phyloP scores from a whole-genome alignment of 306 rosid species.

The Prunus dulcis region DNA sequence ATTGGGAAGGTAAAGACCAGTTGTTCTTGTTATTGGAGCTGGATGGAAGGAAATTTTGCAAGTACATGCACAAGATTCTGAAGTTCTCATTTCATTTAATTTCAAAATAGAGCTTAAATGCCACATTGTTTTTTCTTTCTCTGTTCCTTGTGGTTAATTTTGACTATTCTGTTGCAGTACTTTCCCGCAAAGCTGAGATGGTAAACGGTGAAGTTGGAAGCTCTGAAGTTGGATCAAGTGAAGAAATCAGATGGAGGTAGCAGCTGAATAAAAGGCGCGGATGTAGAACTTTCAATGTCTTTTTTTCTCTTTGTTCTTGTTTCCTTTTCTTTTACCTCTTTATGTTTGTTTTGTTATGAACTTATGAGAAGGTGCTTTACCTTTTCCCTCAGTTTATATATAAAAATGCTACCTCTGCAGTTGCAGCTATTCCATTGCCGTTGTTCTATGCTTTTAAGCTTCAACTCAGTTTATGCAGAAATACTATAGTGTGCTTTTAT shows the following conservation, averaged over 20 bases:
- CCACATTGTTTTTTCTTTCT: neutral
- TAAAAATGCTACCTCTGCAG: neutral
- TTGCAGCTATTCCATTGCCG: constrained; percentile 1
- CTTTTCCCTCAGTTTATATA: neutral
- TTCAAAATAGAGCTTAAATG: neutral
- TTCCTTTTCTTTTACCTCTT: neutral
- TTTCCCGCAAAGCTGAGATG: constrained; percentile 32
- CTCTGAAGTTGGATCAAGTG: neutral
- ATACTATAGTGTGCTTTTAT: no score
- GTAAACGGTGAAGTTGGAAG: constrained; percentile 23
- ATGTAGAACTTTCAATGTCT: neutral
- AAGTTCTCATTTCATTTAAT: neutral
- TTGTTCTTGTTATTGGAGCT: neutral
- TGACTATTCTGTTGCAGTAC: constrained; percentile 11
- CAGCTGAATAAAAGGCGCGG: constrained; percentile 17
- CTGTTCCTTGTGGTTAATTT: neutral
- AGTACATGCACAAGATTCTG: neutral
- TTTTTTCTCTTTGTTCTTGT: neutral
- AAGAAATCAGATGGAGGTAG: neutral
- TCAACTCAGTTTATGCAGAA: no score
- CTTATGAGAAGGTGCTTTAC: neutral
- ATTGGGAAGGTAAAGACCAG: constrained; percentile 19
- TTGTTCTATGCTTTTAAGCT: neutral
- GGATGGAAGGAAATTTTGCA: neutral
- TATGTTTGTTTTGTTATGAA: neutral